Evolutionary conservation across 2,329 filamentous ascomycete genomes (phyloP), one percentile per base, ranked within the genome.

Genomic region (Geosmithia putterillii): DNA sequence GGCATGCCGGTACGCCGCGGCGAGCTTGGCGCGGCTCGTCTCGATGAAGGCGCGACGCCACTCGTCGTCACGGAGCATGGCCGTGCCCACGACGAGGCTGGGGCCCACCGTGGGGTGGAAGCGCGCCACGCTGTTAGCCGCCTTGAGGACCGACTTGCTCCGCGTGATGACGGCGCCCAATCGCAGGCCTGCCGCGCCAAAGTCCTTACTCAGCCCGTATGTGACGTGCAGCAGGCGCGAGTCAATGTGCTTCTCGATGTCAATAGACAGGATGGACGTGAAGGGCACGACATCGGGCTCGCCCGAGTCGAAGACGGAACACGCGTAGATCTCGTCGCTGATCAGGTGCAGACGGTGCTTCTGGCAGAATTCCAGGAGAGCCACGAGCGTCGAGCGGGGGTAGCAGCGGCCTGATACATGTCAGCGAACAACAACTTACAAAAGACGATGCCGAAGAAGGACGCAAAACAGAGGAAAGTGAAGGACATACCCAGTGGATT

Each of bases 291-390:
- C 45, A 18, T 44, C 21, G 45, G 44, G 37, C 55, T 65, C 44
- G 48, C 57, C 32, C 23, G 57, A 52, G 54, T 67, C 45, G 46
- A 67, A 77, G 1, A 70, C 61, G 1, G 70, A 73, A 34, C 70
- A 58, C 9, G 68, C 74, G 50, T 78, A 79, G 35, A 79, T 70
- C 51, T 79, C 75, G 51, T 79, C 74, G 47, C 67, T 70, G 49
- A 79, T 64, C 39, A 78, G 57, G 46, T 79, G 73, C 4, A 79
- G 56, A 3, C 55, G 49, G 46, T 74, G 60, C 36, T 60, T 62
- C 42, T 71, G 57, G 48, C 73, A 77, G 43, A 78, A 63, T 3
- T 52, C 50, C 61, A 76, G 65, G 19, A 73, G 54, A 7, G 55
- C 57, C 1, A 67, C 46, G 3, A 76, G 50, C 0, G 63, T 63